These are phyloP conservation scores for Pseudocercospora cruenta DNA, from an alignment of 2,329 filamentous ascomycete genomes.

Conservation along the genomic window DNA sequence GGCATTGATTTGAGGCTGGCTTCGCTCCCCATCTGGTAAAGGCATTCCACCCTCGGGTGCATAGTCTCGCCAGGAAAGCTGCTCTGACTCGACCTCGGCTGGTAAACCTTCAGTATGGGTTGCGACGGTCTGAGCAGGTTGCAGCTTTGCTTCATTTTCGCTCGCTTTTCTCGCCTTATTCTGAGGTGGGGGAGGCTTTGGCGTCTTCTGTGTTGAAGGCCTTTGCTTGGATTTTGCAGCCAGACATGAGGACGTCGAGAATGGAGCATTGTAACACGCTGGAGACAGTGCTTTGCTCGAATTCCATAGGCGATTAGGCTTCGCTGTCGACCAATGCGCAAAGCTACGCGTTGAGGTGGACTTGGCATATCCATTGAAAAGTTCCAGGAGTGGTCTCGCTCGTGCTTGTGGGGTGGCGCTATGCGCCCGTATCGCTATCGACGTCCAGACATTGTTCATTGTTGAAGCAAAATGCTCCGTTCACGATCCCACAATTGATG, in stretches of 20 bases:
- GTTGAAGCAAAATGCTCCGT: constrained; percentile 1
- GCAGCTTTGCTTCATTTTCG: constrained; percentile 22
- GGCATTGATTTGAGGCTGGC: constrained; percentile 32
- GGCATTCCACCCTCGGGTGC: constrained; percentile 43
- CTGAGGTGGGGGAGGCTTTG: constrained; percentile 1
- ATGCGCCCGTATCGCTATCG: constrained; percentile 35
- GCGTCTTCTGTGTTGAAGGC: background rate
- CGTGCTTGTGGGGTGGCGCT: constrained; percentile 25
- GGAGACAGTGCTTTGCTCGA: background rate
- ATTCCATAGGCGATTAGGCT: background rate
- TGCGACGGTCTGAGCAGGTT: constrained; percentile 32
- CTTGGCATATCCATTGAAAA: constrained; percentile 36
- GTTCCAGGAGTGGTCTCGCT: constrained; percentile 32
- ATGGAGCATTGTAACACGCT: background rate
- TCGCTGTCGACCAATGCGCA: constrained; percentile 9
- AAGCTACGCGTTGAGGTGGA: constrained; percentile 21
- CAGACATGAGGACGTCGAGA: constrained; percentile 19
- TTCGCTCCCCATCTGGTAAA: constrained; percentile 37
- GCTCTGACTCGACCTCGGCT: constrained; percentile 14
- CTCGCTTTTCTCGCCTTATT: constrained; percentile 11
- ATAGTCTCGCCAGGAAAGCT: constrained; percentile 43
- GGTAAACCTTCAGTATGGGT: constrained; percentile 35
- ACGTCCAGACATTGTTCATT: constrained; percentile 41
- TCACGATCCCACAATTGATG: background rate
- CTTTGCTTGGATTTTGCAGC: constrained; percentile 1